These are phyloP conservation scores for Teratosphaeriaceae sp. DNA, from an alignment of 2,329 filamentous ascomycete genomes.

Conservation along the genomic window DNA sequence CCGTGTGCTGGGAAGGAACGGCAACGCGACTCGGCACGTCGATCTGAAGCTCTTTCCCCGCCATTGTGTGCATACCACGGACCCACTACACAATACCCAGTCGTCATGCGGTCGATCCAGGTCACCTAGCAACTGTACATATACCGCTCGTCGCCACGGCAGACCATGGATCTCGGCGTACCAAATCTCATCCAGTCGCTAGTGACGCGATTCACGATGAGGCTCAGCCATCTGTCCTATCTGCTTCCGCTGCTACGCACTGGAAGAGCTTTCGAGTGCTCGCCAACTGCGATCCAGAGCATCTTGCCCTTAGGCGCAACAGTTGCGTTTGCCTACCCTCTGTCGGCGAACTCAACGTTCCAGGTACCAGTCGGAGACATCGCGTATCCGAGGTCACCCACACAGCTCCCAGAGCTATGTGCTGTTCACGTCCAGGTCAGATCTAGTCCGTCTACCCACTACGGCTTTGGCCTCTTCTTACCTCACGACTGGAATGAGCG, in stretches of 20 bases:
- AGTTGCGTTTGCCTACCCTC: constrained; percentile 29
- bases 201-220: background rate
- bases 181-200: background rate
- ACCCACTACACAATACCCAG: no score
- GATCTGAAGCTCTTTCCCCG: background rate
- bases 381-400: constrained; percentile 35
- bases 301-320: constrained; percentile 30
- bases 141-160: background rate
- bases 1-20: background rate
- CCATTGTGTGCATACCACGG: no score
- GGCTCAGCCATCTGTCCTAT: background rate
- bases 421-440: constrained; percentile 27
- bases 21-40: constrained; percentile 1
- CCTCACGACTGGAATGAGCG: constrained; percentile 27
- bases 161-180: background rate
- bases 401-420: constrained; percentile 25
- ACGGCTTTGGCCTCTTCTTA: constrained; percentile 27
- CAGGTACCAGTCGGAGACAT: constrained; percentile 31
- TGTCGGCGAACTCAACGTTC: constrained; percentile 33
- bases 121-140: no score
- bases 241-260: background rate
- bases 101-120: no score
- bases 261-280: constrained; percentile 25
- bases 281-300: constrained; percentile 27
- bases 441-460: constrained; percentile 22